phyloP scores from a whole-genome alignment of 2,329 filamentous ascomycete species.

The Colletotrichum scovillei region DNA sequence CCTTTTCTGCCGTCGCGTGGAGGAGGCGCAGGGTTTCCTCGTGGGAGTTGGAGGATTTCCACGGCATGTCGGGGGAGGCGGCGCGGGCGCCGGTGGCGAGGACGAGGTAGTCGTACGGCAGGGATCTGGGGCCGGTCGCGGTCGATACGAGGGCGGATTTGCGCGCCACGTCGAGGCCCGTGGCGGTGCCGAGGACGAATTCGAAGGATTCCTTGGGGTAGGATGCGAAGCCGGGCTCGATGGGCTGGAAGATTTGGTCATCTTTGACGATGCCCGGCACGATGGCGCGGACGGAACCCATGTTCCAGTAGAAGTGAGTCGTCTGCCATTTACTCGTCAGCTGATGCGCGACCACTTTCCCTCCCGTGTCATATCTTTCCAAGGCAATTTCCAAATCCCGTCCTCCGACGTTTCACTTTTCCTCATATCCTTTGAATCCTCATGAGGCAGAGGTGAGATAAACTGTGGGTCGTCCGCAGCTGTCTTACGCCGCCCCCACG shows the following conservation, averaged over 20 bases:
- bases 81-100: constrained; percentile 65
- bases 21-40: constrained; percentile 56
- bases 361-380: no score
- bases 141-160: constrained; percentile 55
- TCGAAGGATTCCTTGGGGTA: constrained; percentile 62
- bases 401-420: neutral
- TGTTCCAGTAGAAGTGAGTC: constrained; percentile 69
- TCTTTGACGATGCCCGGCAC: constrained; percentile 61
- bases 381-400: neutral
- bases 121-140: constrained; percentile 41
- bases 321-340: constrained; percentile 50
- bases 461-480: neutral
- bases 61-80: constrained; percentile 55
- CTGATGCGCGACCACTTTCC: no score
- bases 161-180: constrained; percentile 50
- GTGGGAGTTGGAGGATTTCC: constrained; percentile 62
- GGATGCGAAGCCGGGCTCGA: constrained; percentile 59
- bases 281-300: constrained; percentile 66
- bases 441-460: neutral
- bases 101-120: constrained; percentile 66
- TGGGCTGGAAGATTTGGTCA: constrained; percentile 61
- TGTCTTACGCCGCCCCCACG: neutral
- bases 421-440: neutral
- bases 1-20: constrained; percentile 51
- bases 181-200: constrained; percentile 63